Percentiles rank a stretch among this genome's conserved stretches.
Conservation (phyloP, 2,329 filamentous ascomycete genomes). For the Ustulina deusta region DNA sequence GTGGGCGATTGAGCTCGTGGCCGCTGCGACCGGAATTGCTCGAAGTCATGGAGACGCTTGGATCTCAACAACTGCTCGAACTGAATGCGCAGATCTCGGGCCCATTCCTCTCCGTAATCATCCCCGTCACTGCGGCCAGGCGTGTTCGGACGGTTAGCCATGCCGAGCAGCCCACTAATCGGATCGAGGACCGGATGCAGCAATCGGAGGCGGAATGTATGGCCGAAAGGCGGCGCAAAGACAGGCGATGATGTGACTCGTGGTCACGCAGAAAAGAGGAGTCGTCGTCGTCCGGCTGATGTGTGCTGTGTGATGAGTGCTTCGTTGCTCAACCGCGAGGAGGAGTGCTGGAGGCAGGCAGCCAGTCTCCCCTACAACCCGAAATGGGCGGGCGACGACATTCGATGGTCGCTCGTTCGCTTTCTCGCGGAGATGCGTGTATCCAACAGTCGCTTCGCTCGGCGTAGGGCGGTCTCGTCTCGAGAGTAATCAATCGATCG, state of each 20-base stretch:
- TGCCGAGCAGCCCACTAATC: slow-evolving; percentile 36
- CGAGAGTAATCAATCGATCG: slow-evolving; percentile 5
- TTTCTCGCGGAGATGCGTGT: not conserved
- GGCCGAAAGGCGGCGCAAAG: slow-evolving; percentile 8
- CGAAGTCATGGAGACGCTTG: slow-evolving; percentile 86
- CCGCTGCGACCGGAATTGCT: slow-evolving; percentile 69
- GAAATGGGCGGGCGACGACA: slow-evolving; percentile 38
- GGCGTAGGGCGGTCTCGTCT: not conserved
- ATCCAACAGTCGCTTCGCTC: not conserved
- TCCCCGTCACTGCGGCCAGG: slow-evolving; percentile 45
- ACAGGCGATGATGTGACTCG: slow-evolving; percentile 6
- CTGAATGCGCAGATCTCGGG: slow-evolving; percentile 80
- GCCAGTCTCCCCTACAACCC: slow-evolving; percentile 46
- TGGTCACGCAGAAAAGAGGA: slow-evolving; percentile 38
- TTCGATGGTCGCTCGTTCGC: slow-evolving; percentile 40
- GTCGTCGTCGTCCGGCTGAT: slow-evolving; percentile 39
- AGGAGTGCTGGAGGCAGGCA: slow-evolving; percentile 44
- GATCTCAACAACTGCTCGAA: slow-evolving; percentile 90
- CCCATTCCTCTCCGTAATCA: slow-evolving; percentile 78
- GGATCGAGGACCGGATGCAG: slow-evolving; percentile 17
- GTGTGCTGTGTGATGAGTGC: slow-evolving; percentile 32
- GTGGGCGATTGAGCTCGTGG: slow-evolving; percentile 69
- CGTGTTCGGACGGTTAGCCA: slow-evolving; percentile 44
- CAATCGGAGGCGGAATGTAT: not conserved
- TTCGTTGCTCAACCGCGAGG: slow-evolving; percentile 38